These are phyloP conservation scores for Salix caprea DNA, from an alignment of 345 rosid genomes.

Conservation along the genomic window DNA sequence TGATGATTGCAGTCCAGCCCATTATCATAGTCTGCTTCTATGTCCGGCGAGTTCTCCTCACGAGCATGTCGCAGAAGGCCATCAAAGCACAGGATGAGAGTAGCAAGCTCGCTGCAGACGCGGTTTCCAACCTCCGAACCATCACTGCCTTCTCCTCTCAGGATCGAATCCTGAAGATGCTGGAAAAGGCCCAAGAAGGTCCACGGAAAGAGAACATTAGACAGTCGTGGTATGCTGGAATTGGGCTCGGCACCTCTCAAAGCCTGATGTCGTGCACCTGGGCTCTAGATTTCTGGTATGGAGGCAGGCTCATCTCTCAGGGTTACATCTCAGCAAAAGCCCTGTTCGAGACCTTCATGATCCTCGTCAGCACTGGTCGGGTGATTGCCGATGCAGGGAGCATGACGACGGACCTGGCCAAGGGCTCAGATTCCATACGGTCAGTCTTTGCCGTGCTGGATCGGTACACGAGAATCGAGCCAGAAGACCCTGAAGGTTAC, in stretches of 20 bases:
- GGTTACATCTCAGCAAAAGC: conserved; percentile 18
- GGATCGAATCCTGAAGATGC: conserved; percentile 33
- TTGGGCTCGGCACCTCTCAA: conserved; percentile 40
- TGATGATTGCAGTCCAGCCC: conserved; percentile 51
- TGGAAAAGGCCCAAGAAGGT: conserved; percentile 39
- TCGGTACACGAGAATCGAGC: conserved; percentile 24
- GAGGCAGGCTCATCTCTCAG: conserved; percentile 24
- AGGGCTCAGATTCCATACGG: conserved; percentile 22
- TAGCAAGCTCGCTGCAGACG: conserved; percentile 28
- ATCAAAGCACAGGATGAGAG: conserved; percentile 26
- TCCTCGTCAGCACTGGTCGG: conserved; percentile 26
- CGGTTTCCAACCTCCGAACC: conserved; percentile 38
- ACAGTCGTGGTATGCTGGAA: conserved; percentile 29
- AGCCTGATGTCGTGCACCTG: conserved; percentile 34
- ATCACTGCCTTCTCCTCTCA: conserved; percentile 44
- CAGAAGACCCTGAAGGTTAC: conserved; percentile 13
- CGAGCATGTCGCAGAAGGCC: conserved; percentile 22
- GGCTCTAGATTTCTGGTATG: conserved; percentile 32
- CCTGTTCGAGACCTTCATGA: conserved; percentile 25
- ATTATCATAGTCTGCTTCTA: conserved; percentile 30
- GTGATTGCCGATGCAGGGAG: conserved; percentile 30
- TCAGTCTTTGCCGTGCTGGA: conserved; percentile 24
- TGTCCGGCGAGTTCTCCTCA: conserved; percentile 13
- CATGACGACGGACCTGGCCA: conserved; percentile 27
- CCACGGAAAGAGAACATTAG: conserved; percentile 31